Evolutionary conservation across 306 rosid species (phyloP), one percentile per base, ranked within the genome.

Genomic region (Quercus glauca): DNA sequence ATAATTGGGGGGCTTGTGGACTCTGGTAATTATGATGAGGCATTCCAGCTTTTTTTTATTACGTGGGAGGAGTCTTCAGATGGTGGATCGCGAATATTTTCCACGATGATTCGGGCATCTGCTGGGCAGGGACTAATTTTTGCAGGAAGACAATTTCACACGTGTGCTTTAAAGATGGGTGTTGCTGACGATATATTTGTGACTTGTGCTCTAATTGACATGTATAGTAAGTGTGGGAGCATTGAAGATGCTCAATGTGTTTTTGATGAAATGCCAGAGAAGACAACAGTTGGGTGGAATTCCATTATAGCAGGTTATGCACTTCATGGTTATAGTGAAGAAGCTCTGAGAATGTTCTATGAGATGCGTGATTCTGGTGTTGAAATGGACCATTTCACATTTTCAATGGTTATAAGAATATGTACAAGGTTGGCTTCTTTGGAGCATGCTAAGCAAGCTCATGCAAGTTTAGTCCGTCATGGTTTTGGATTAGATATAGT

Each of bases 261-360:
- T 26, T 94, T 94, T 77, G 89, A 92, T 78, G 91, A 86, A 79
- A 87, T 94, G 94, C 91, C 93, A 1, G 77, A 81, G 80, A 92
- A 94, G 89, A 86, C 94, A 0, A 88, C 94, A 1, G 96, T 92
- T 2, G 94, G 88, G 55, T 94, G 98, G 97, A 94, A 94, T 74
- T 81, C 92, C 69, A 94, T 94, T 33, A 92, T 90, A 79, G 93
- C 97, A n/a, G 92, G 87, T 79, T 89, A 92, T 70, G 98, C 96
- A 1, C 92, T 94, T 78, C 94, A 86, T 76, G 97, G 98, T 74
- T 88, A 87, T 74, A 94, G 91, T 69, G 94, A 94, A 82, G 91
- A 91, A 76, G 98, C 97, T 63, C 89, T 94, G 68, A 64, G 81
- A 76, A 75, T 92, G 79, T 90, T 83, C 79, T 78, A 76, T 76